Percentiles rank a stretch among this genome's conserved stretches.
Evolutionary conservation across 192 early-diverging fungal genomes (phyloP).

Genomic region (Pecoramyces ruminantium): DNA sequence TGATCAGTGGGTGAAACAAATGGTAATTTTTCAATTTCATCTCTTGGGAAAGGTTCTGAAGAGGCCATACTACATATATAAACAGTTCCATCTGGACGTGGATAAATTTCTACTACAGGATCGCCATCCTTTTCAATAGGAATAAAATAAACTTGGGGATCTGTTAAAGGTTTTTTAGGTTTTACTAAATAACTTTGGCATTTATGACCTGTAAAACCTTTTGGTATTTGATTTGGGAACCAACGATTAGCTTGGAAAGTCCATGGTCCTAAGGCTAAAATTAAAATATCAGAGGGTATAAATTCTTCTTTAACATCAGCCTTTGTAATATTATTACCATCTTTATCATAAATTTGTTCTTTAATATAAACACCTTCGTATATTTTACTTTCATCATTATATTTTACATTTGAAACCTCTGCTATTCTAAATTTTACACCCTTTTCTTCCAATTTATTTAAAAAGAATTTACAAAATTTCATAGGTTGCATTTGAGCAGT

Average conservation of each 20-base stretch:
- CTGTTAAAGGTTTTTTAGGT: background rate
- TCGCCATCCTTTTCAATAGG: background rate
- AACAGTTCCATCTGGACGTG: constrained; percentile 24
- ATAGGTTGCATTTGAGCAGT: background rate
- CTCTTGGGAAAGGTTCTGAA: constrained; percentile 8
- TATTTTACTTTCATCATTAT: background rate
- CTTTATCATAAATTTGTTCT: background rate
- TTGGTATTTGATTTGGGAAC: background rate
- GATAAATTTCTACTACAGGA: constrained; percentile 17
- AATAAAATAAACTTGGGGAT: background rate
- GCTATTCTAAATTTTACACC: background rate
- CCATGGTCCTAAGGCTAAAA: constrained; percentile 27
- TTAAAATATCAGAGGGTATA: constrained; percentile 11
- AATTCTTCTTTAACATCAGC: background rate
- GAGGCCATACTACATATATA: constrained; percentile 20
- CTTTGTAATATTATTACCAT: background rate
- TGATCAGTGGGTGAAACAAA: background rate
- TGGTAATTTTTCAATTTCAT: constrained; percentile 6
- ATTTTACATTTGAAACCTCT: background rate
- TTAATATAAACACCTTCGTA: background rate
- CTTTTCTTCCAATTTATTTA: background rate
- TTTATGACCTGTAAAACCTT: background rate
- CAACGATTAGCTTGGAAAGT: constrained; percentile 8
- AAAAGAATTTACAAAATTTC: background rate
- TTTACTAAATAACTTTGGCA: background rate